phyloP scores from a whole-genome alignment of 2,329 filamentous ascomycete species.

The Arthrobotrys pseudoclavata region DNA sequence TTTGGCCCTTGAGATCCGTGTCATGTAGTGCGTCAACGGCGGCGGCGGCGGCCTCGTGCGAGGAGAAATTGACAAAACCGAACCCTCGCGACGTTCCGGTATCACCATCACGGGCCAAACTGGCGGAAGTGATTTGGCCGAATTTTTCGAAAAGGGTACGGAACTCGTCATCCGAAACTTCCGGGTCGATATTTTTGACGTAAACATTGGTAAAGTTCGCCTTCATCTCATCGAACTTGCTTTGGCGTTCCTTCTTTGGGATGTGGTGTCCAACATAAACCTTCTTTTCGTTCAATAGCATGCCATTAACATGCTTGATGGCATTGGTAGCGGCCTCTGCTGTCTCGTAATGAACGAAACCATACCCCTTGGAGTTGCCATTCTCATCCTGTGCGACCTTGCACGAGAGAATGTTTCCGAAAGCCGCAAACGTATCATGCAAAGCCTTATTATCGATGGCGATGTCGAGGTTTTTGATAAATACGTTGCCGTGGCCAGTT shows the following conservation, averaged over 20 bases:
- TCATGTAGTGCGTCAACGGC: constrained; percentile 94
- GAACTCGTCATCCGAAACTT: constrained; percentile 94
- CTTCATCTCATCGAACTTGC: constrained; percentile 99
- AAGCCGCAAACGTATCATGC: constrained; percentile 98
- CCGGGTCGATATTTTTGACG: constrained; percentile 94
- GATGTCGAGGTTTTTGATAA: constrained; percentile 99
- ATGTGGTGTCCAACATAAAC: constrained; percentile 99
- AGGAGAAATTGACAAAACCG: constrained; percentile 95
- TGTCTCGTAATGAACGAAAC: constrained; percentile 99
- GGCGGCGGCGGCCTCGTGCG: constrained; percentile 85
- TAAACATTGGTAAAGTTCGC: constrained; percentile 99
- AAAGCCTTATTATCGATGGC: constrained; percentile 99
- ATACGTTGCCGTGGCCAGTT: constrained; percentile 98
- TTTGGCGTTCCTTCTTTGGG: constrained; percentile 99
- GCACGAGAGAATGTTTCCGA: constrained; percentile 99
- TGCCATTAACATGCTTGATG: constrained; percentile 99
- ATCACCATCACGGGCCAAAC: constrained; percentile 87
- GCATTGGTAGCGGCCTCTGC: constrained; percentile 95
- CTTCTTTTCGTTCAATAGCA: constrained; percentile 99
- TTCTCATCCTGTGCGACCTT: constrained; percentile 99
- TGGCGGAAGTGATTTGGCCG: constrained; percentile 95
- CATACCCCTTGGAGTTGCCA: constrained; percentile 97
- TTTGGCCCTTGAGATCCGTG: constrained; percentile 92
- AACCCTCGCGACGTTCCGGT: constrained; percentile 92
- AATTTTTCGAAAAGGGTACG: constrained; percentile 90